A percentile compares a stretch with the other conserved stretches of the same genome.
Conservation (phyloP, 2,329 filamentous ascomycete genomes). For the Acephala macrosclerotiorum region DNA sequence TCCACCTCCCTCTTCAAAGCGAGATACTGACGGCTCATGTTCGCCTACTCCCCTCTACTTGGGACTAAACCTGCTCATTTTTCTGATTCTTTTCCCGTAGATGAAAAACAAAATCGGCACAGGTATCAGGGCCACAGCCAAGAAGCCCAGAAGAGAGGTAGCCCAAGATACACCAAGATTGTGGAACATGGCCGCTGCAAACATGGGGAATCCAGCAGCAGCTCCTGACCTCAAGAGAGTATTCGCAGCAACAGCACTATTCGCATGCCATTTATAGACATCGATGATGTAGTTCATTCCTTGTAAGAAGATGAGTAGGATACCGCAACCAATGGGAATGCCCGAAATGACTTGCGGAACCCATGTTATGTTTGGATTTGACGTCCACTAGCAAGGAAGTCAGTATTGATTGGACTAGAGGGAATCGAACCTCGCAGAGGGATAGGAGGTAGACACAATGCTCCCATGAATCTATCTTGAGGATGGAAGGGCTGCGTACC, state of each 20-base stretch:
- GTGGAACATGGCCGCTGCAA: slow-evolving; percentile 49
- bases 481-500: too few relatives aligned
- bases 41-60: not conserved
- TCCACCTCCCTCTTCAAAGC: too few relatives aligned
- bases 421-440: too few relatives aligned
- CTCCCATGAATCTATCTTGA: too few relatives aligned
- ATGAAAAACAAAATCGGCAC: slow-evolving; percentile 47
- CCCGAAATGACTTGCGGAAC: slow-evolving; percentile 51
- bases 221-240: slow-evolving; percentile 25
- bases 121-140: slow-evolving; percentile 45
- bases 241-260: slow-evolving; percentile 34
- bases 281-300: slow-evolving; percentile 55
- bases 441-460: too few relatives aligned
- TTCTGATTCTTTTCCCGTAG: slow-evolving; percentile 43
- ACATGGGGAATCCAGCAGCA: slow-evolving; percentile 41
- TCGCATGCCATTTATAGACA: slow-evolving; percentile 47
- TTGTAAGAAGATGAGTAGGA: slow-evolving; percentile 53
- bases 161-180: slow-evolving; percentile 50
- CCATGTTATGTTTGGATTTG: slow-evolving; percentile 47
- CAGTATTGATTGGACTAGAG: too few relatives aligned
- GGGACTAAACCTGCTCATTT: slow-evolving; percentile 39
- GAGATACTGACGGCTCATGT: too few relatives aligned
- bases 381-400: slow-evolving; percentile 48
- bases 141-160: slow-evolving; percentile 48
- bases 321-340: slow-evolving; percentile 50